Evolutionary conservation across 495 filamentous ascomycete genomes (phyloP), one percentile per base, ranked within the genome.

Genomic region (Sphaerosporella brunnea): DNA sequence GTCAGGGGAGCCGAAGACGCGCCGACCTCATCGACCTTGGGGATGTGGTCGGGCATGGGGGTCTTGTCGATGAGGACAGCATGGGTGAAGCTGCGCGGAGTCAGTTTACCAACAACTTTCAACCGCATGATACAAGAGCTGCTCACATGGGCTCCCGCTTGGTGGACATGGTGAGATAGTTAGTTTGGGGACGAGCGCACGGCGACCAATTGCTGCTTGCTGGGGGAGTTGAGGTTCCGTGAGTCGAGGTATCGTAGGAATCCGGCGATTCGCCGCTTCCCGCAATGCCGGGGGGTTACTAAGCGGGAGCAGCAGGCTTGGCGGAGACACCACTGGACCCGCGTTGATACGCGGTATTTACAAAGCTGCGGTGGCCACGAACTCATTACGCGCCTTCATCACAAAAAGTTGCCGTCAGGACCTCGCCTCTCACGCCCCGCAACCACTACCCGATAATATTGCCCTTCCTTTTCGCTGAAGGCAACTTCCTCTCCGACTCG

Each of bases 31-130:
- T 82, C 70, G 53, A 99, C 90, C 53, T 78, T 73, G 62, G 90
- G 90, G 64, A 99, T 85, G 56, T 77, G 74, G 61, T 80, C 73
- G 47, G 90, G 90, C 61, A 96, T 82, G 56, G 90, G 90, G 51
- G 92, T 94, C 54, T 84, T 88, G 73, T 99, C 92, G 69, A 90
- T 73, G 64, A 95, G 80, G 68, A 82, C 73, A 48, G 82, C 70
- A 66, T 93, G 82, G 71, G 84, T 84, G 77, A 96, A 94, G 59
- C 90, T 96, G 25, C 20, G 43, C 38, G 9, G 13, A 2, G 34
- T 50, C 47, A 58, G 23, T 49, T 39, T 35, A 38, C 39, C 38
- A 34, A 19, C 9, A n/a, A n/a, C n/a, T n/a, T n/a, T n/a, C n/a
- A n/a, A n/a, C n/a, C n/a, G n/a, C n/a, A n/a, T n/a, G n/a, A n/a